Evolutionary conservation across 2,329 filamentous ascomycete species (phyloP), one percentile per base, ranked within the genome.

Genomic region (Botrytis hyacinthi): DNA sequence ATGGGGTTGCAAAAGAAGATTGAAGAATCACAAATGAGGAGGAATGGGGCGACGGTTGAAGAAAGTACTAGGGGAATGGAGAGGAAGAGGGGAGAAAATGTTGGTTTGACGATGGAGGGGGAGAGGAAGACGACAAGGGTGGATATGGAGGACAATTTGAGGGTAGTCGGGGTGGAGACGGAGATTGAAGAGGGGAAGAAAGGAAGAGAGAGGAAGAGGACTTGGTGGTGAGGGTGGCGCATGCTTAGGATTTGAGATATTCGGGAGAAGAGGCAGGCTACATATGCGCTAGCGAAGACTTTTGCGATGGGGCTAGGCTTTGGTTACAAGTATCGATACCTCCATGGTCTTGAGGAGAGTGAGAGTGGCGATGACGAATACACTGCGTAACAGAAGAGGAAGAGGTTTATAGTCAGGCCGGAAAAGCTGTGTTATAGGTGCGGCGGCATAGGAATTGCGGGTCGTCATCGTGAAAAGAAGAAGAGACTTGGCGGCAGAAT

Each of bases 1-100:
- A 82, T 83, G 10, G 86, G 85, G 67, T 78, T 91, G 70, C 86
- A 90, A 79, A 84, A 81, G 76, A 90, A 91, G 79, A 85, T 91
- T 71, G 82, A 81, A n/a, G 84, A 86, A 74, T 69, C 88, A 67
- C 82, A 86, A 61, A 80, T 80, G 37, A 84, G 83, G 66, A 80
- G 82, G 37, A 78, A 82, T 68, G 80, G 80, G 32, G 82, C 82
- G 46, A 83, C 81, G 75, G 80, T 82, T 72, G 79, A 81, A 74
- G 81, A 84, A 76, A 81, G 80, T 48, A 75, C 80, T 61, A 77
- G 76, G 59, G 79, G 80, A 76, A 79, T 71, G 79, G 81, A 77
- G 78, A 81, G 73, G 73, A 77, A 71, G 74, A 73, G 79, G 71
- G 66, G 66, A 0, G 46, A 69, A n/a, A 51, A 22, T 10, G 48